Evolutionary conservation across 2,329 filamentous ascomycete species (phyloP).

Genomic region (Chalaropsis thielavioides): DNA sequence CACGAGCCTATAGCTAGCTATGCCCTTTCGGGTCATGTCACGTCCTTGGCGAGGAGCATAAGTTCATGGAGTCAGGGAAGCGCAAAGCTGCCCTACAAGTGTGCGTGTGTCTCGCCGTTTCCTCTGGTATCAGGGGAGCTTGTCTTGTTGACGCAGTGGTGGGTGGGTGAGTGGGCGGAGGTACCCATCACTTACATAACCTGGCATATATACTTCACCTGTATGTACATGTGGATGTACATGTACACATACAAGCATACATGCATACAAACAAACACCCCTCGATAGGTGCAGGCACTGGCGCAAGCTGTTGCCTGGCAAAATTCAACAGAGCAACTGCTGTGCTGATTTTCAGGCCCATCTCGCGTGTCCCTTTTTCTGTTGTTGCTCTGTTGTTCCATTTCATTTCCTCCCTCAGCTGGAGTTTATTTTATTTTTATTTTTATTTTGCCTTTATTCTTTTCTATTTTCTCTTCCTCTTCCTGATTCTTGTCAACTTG

Average conservation of each 20-base stretch:
- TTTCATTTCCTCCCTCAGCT: background rate
- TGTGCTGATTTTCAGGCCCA: background rate
- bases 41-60: background rate
- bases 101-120: too few relatives aligned
- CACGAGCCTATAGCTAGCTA: background rate
- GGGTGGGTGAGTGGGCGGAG: too few relatives aligned
- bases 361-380: slow-evolving; percentile 8
- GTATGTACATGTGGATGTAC: too few relatives aligned
- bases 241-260: too few relatives aligned
- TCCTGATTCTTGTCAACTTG: background rate
- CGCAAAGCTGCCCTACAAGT: too few relatives aligned
- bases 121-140: too few relatives aligned
- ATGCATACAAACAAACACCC: background rate
- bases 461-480: background rate
- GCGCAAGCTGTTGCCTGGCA: background rate
- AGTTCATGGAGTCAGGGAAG: background rate
- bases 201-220: too few relatives aligned
- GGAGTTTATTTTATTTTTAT: slow-evolving; percentile 4
- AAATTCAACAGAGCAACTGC: background rate
- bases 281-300: background rate
- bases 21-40: background rate
- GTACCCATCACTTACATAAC: too few relatives aligned
- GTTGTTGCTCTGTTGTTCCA: slow-evolving; percentile 1
- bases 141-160: too few relatives aligned
- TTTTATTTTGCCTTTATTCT: background rate